Percentiles rank a stretch among this genome's conserved stretches.
These are phyloP conservation scores for Batkoa obscura DNA, from an alignment of 371 early-diverging fungal species.

Conservation along the genomic window DNA sequence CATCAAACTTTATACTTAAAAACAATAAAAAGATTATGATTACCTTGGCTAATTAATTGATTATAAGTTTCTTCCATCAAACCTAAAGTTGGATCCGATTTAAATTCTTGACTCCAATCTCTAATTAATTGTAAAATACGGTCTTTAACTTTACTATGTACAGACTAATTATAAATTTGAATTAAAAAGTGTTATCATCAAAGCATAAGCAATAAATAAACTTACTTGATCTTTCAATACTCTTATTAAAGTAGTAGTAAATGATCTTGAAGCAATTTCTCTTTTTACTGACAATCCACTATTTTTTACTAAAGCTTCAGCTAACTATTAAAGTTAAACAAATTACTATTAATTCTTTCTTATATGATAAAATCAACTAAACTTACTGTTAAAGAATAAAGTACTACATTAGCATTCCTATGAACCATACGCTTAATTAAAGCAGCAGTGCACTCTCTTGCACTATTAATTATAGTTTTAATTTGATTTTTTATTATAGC, in stretches of 20 bases:
- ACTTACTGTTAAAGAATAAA: conserved; percentile 10
- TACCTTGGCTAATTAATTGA: conserved; percentile 30
- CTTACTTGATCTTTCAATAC: conserved; percentile 47
- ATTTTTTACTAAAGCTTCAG: conserved; percentile 53
- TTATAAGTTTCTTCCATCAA: conserved; percentile 76
- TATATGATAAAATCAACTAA: conserved; percentile 9
- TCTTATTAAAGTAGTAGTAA: conserved; percentile 60
- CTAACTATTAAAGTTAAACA: conserved; percentile 8
- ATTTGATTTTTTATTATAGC: neutral
- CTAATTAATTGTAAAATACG: conserved; percentile 72
- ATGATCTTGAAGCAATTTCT: conserved; percentile 69
- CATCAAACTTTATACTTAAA: neutral
- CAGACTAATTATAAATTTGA: conserved; percentile 19
- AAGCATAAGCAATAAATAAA: neutral
- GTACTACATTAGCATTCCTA: conserved; percentile 10
- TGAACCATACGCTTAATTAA: conserved; percentile 9
- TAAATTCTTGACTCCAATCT: conserved; percentile 74
- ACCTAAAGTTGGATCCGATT: conserved; percentile 54
- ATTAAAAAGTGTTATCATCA: too few species aligned
- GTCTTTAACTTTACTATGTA: conserved; percentile 55
- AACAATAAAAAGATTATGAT: conserved; percentile 8
- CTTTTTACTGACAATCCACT: conserved; percentile 57
- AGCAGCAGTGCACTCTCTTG: conserved; percentile 10
- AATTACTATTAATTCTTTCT: conserved; percentile 14
- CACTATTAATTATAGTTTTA: conserved; percentile 4